Evolutionary conservation across 192 early-diverging fungal species (phyloP), one percentile per base, ranked within the genome.

Genomic region (Umbelopsis sp.): DNA sequence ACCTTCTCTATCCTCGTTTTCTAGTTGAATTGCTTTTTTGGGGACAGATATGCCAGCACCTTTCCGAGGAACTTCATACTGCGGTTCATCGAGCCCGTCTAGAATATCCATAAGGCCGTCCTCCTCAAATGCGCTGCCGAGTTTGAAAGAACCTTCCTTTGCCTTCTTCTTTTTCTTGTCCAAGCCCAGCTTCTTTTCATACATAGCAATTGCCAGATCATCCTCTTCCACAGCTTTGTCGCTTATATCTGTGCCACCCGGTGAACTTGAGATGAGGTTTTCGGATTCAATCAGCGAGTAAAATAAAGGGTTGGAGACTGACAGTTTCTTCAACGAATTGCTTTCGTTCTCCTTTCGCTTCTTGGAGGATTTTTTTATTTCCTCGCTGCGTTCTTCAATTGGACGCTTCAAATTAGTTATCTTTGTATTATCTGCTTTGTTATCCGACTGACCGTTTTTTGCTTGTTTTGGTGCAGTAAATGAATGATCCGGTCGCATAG

Each of bases 21-120:
- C 75, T n/a, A 45, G 70, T 12, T 77, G 24, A 62, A 71, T 77
- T 32, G 70, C 71, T 45, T 54, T 52, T 11, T 36, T 31, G 14
- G 59, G 14, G 25, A 56, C 32, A 9, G 32, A n/a, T 68, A 41
- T 44, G 34, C 21, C 43, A 17, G 20, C 22, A 8, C 51, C 29
- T 34, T 31, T n/a, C 52, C 32, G 29, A 44, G 20, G 9, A 22
- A 16, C 24, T 43, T 26, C 7, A 44, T 25, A 8, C 36, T 73
- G 59, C 32, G 74, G 45, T 45, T 66, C 25, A 69, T 25, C 71
- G 50, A 56, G 66, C 20, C 80, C 77, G 41, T 82, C 85, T 41
- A 86, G 36, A n/a, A 86, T 24, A 66, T 86, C 85, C 21, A 81
- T 73, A 5, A 86, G 78, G 32, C 85, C 85, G 68, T 86, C 85